Base-by-base conservation (phyloP, 116 monocot genomes). In the Thalassia testudinum region DNA sequence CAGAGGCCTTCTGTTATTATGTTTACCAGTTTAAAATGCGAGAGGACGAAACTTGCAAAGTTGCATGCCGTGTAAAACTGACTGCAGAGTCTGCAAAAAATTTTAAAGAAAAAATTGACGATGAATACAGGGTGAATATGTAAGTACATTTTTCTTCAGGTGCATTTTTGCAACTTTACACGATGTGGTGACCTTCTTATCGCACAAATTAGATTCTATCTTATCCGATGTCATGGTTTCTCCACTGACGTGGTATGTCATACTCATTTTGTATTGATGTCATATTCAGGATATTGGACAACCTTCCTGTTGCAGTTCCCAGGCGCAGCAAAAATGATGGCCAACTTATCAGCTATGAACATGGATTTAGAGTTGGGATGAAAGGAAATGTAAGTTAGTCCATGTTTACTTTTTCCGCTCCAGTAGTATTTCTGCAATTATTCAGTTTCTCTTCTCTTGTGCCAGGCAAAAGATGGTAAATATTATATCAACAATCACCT, bases 71-170 rank as follows among this genome's bases (percentile, higher is more conserved):
- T 0, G 50, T 11, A 54, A 76, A 66, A 49, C 68, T 82, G 54
- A 74, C 21, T 48, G 42, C 50, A 57, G 75, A 82, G 63, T 56
- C 73, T 66, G 76, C 63, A 29, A 78, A 76, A 68, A 87, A 70
- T 26, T 87, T 87, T 40, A 75, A 76, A 28, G 87, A 79, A 59
- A 87, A 78, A 66, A 87, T 87, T 70, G 82, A 87, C 60, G 87
- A 87, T 68, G 78, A 79, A 29, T 88, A 88, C 60, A 67, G 71
- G 60, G 87, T 88, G 18, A 82, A 88, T 71, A 76, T 88, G 87
- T 88, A 66, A 74, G 82, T 62, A 37, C 17, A n/a, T n/a, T 18
- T 40, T 42, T 40, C 2, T 27, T 1, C 5, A 1, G 11, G 11
- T 50, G 10, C 12, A 23, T 23, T 12, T 23, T 21, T 22, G 12